Evolutionary conservation across 2,329 filamentous ascomycete species (phyloP).

Genomic region (Colletotrichum zoysiae): DNA sequence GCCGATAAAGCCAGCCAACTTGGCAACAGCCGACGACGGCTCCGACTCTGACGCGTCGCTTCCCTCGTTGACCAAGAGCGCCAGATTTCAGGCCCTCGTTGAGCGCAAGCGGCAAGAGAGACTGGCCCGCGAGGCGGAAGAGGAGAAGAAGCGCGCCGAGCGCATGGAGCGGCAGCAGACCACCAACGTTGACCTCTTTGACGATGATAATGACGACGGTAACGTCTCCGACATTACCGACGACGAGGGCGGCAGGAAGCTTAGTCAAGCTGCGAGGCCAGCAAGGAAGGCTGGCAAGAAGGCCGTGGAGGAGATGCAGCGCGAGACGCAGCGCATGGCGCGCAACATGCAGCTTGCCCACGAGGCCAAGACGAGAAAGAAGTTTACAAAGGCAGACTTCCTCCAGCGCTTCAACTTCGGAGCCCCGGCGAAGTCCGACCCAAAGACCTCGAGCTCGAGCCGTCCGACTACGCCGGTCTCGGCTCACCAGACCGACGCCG

Average conservation of each 20-base stretch:
- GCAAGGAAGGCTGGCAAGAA: constrained; percentile 92
- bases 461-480: constrained; percentile 62
- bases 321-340: constrained; percentile 91
- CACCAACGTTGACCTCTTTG: constrained; percentile 53
- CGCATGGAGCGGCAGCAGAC: constrained; percentile 54
- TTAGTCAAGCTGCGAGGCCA: constrained; percentile 78
- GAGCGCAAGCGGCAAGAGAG: constrained; percentile 80
- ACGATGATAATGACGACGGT: constrained; percentile 63
- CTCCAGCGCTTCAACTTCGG: constrained; percentile 87
- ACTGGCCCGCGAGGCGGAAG: constrained; percentile 73
- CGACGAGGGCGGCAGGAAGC: constrained; percentile 71
- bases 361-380: constrained; percentile 91
- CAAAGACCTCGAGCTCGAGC: constrained; percentile 67
- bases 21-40: constrained; percentile 48
- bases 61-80: constrained; percentile 63
- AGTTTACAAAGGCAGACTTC: constrained; percentile 84
- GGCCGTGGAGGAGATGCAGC: constrained; percentile 92
- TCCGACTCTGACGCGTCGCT: constrained; percentile 62
- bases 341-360: constrained; percentile 93
- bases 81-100: constrained; percentile 78
- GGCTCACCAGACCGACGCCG: constrained; percentile 61
- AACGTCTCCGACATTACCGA: constrained; percentile 71
- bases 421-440: constrained; percentile 48
- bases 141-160: constrained; percentile 62
- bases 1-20: constrained; percentile 44